Evolutionary conservation across 2,329 filamentous ascomycete species (phyloP), one percentile per base, ranked within the genome.

Genomic region (Phoma sp.): DNA sequence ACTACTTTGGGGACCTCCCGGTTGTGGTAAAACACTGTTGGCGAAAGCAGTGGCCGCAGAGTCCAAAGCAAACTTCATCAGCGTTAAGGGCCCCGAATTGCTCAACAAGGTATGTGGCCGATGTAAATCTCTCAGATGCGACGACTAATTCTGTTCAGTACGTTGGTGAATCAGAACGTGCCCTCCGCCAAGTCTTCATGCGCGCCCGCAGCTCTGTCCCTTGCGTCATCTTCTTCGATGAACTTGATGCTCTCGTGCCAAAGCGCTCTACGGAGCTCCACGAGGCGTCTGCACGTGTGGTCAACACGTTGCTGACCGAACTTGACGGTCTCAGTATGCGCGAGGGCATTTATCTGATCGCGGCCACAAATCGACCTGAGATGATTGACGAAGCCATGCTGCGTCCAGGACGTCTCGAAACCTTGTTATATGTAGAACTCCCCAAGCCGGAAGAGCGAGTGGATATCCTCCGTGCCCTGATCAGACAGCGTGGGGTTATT

Each of bases 211-310:
- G 89, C 0, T 93, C 89, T 7, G 84, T 92, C 0, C 95, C 95
- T 0, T 98, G 93, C 70, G 91, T 99, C 49, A 88, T 99, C 54
- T 98, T 99, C 83, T 98, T 99, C 71, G 95, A 99, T 72, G 95
- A 99, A 77, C 84, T 99, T 47, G 95, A 99, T 75, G 93, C 95
- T 0, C 80, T 99, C 2, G 93, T 95, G 0, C 93, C 93, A 0
- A 87, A 87, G 46, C 87, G 95, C 49, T 91, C 93, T 68, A 89
- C 89, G 50, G 73, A 77, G 13, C 84, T 90, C 2, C 90, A 88
- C 2, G 93, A 98, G 72, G 89, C 91, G 5, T 91, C 89, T 41
- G 87, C 91, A 1, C 86, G 95, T 30, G 91, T 99, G 2, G 95
- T 99, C 62, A 98, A 98, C 73, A 96, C 93, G 0, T 83, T 99